phyloP scores from a whole-genome alignment of 164 flowering plant species.

The Tetrastigma voinierianum region DNA sequence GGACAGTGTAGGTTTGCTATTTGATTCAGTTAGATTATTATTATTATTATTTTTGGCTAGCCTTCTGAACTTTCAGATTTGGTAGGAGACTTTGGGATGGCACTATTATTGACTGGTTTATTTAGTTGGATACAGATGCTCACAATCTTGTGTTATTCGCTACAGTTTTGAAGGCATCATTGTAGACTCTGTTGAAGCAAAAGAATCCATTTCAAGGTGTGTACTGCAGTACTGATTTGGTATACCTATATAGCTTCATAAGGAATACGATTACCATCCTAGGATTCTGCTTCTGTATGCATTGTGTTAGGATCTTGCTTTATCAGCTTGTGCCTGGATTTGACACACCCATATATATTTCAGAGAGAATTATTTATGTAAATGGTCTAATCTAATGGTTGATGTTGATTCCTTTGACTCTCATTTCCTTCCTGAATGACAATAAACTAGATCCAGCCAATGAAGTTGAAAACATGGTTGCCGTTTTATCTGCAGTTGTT shows the following conservation, averaged over 20 bases:
- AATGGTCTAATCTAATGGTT: no score
- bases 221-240: conserved; percentile 7
- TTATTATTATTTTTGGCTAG: conserved; percentile 1
- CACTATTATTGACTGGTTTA: not conserved
- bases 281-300: not conserved
- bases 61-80: not conserved
- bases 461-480: no score
- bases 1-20: conserved; percentile 74
- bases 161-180: conserved; percentile 86
- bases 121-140: conserved; percentile 1
- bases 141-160: conserved; percentile 16
- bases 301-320: not conserved
- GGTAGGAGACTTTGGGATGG: not conserved
- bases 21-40: not conserved
- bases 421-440: no score
- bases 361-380: no score
- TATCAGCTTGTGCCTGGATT: not conserved
- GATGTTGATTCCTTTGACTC: no score
- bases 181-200: conserved; percentile 73
- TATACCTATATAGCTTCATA: not conserved
- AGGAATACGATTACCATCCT: not conserved
- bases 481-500: no score
- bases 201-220: conserved; percentile 71
- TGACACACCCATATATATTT: not conserved
- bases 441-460: no score